Conservation (phyloP, 495 filamentous ascomycete species). For the Amorphotheca resinae region DNA sequence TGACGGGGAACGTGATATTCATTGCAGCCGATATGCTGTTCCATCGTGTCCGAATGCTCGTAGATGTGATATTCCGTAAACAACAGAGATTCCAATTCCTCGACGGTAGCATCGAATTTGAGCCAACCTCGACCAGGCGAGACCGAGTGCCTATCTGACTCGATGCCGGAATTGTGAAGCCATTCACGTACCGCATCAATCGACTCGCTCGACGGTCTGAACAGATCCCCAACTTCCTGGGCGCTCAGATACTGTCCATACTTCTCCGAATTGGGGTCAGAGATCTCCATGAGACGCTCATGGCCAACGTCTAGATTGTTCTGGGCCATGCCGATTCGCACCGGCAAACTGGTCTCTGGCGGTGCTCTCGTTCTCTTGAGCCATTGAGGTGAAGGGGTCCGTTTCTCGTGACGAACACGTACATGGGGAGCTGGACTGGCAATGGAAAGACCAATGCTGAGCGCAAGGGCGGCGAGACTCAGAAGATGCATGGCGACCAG, state of each 20-base stretch:
- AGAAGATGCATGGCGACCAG: not conserved
- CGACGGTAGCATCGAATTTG: slow-evolving; percentile 40
- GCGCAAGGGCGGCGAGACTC: not conserved
- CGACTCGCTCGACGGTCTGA: slow-evolving; percentile 31
- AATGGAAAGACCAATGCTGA: not conserved
- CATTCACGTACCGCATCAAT: slow-evolving; percentile 35
- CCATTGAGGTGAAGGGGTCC: not conserved
- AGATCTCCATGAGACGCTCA: slow-evolving; percentile 37
- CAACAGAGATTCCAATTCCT: slow-evolving; percentile 42
- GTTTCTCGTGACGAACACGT: slow-evolving; percentile 4
- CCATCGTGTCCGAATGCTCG: slow-evolving; percentile 30
- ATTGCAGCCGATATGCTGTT: slow-evolving; percentile 20
- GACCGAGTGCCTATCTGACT: slow-evolving; percentile 25
- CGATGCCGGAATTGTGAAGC: slow-evolving; percentile 38
- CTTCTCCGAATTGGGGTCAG: slow-evolving; percentile 27
- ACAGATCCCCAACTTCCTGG: slow-evolving; percentile 37
- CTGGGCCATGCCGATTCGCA: slow-evolving; percentile 39
- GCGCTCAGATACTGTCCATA: slow-evolving; percentile 42
- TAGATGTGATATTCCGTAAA: slow-evolving; percentile 43
- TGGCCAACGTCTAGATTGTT: slow-evolving; percentile 35
- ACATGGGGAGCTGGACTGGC: not conserved
- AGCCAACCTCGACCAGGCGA: slow-evolving; percentile 26
- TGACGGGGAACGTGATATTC: slow-evolving; percentile 18
- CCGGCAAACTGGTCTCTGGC: slow-evolving; percentile 23
- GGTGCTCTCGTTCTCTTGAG: not conserved